Percentiles rank a stretch among this genome's conserved stretches.
Evolutionary conservation across 164 flowering plant species (phyloP).

Genomic region (Taxillus chinensis): DNA sequence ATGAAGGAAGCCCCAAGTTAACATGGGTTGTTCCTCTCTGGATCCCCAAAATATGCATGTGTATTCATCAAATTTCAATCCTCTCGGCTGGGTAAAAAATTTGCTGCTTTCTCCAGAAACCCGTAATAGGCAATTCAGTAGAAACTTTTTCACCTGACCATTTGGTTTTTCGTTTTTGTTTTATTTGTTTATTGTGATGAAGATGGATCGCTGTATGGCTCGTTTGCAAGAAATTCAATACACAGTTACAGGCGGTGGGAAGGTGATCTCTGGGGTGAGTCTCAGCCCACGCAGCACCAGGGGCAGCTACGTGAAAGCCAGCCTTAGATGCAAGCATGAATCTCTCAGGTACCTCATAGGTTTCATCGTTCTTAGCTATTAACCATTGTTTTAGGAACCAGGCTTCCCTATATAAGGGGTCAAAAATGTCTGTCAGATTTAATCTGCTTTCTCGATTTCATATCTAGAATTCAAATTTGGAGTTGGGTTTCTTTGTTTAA

Average conservation of each 20-base stretch:
- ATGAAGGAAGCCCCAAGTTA: too few species aligned
- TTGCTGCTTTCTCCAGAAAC: too few species aligned
- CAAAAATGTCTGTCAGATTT: too few species aligned
- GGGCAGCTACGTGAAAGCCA: constrained; percentile 57
- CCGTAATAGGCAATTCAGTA: too few species aligned
- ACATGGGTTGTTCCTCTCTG: too few species aligned
- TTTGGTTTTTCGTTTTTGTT: constrained; percentile 1
- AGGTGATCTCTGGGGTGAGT: constrained; percentile 49
- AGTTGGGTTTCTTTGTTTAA: too few species aligned
- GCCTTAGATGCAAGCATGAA: constrained; percentile 90
- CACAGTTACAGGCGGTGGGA: constrained; percentile 74
- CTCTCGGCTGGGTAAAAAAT: too few species aligned
- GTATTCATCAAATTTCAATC: too few species aligned
- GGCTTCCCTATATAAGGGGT: neutral
- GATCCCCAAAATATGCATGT: too few species aligned
- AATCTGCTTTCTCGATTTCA: too few species aligned
- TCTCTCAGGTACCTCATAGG: constrained; percentile 35
- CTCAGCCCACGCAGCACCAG: constrained; percentile 77
- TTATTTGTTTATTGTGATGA: neutral
- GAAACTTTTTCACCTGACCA: too few species aligned
- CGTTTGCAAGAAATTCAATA: constrained; percentile 82
- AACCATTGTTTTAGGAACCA: neutral
- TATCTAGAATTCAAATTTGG: too few species aligned
- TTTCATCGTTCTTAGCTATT: neutral
- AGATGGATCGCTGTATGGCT: constrained; percentile 91